phyloP scores from a whole-genome alignment of 208 protist species.

The Acanthamoeba castellanii region DNA sequence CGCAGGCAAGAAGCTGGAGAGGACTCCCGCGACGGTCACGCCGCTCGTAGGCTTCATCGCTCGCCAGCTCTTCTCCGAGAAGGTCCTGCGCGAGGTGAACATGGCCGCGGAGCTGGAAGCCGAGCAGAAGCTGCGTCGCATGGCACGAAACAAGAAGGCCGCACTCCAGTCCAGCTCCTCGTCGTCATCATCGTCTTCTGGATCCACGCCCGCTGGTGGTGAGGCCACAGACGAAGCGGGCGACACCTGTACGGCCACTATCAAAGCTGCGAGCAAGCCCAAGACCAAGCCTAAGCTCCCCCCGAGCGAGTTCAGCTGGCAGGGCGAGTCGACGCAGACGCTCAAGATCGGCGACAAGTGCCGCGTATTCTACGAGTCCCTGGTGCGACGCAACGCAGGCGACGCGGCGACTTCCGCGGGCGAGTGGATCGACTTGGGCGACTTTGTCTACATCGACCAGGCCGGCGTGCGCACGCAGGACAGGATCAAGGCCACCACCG shows the following conservation, averaged over 20 bases:
- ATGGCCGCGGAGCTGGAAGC: slow-evolving; percentile 27
- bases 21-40: slow-evolving; percentile 60
- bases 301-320: not conserved
- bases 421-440: slow-evolving; percentile 1
- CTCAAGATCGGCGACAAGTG: not conserved
- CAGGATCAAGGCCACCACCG: not conserved
- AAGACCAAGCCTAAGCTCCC: not conserved
- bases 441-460: slow-evolving; percentile 19
- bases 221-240: not conserved
- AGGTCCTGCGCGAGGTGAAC: slow-evolving; percentile 15
- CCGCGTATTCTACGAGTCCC: slow-evolving; percentile 2
- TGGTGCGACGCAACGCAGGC: not conserved
- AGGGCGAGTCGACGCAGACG: not conserved
- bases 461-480: not conserved
- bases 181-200: not conserved
- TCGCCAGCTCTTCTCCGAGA: slow-evolving; percentile 28
- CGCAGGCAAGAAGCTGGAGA: slow-evolving; percentile 14
- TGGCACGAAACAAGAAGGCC: not conserved
- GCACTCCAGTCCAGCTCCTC: not conserved
- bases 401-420: not conserved
- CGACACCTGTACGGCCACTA: not conserved
- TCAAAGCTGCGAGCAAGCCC: not conserved
- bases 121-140: slow-evolving; percentile 6
- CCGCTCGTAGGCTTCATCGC: slow-evolving; percentile 14
- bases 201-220: not conserved